phyloP scores from a whole-genome alignment of 202 grass and related monocot genomes.

The Eragrostis tef region DNA sequence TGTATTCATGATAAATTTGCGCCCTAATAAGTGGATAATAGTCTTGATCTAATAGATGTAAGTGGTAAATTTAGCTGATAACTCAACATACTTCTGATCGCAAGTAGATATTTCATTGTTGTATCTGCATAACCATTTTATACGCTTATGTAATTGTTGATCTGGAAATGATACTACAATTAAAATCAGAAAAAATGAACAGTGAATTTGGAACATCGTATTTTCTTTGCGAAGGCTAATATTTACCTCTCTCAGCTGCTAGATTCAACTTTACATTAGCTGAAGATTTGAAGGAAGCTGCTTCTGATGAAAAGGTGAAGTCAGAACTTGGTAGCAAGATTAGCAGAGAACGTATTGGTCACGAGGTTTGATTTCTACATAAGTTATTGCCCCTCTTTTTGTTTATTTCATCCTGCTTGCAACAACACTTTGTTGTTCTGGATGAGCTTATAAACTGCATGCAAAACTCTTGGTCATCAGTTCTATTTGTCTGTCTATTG shows the following conservation, averaged over 20 bases:
- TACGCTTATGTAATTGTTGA: conserved; percentile 29
- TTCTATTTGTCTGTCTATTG: conserved; percentile 35
- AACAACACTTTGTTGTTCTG: conserved; percentile 8
- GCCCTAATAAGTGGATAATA: conserved; percentile 14
- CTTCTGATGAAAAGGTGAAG: conserved; percentile 83
- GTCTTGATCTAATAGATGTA: conserved; percentile 33
- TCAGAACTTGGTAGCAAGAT: conserved; percentile 85
- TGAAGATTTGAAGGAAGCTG: conserved; percentile 84
- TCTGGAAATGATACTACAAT: conserved; percentile 19
- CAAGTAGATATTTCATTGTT: conserved; percentile 32
- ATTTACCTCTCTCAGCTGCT: conserved; percentile 57
- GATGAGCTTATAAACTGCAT: conserved; percentile 18
- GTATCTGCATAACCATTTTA: not conserved
- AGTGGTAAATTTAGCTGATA: not conserved
- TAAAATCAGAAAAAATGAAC: conserved; percentile 16
- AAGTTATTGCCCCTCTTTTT: not conserved
- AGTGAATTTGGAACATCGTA: conserved; percentile 7
- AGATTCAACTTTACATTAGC: conserved; percentile 89
- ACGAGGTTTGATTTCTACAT: conserved; percentile 68
- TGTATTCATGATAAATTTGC: conserved; percentile 21
- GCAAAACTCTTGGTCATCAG: conserved; percentile 19
- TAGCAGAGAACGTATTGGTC: conserved; percentile 88
- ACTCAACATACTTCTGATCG: conserved; percentile 28
- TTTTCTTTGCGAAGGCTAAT: conserved; percentile 43
- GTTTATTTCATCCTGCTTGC: conserved; percentile 11